phyloP scores from a whole-genome alignment of 306 rosid genomes.

The Abrus pulchellus region DNA sequence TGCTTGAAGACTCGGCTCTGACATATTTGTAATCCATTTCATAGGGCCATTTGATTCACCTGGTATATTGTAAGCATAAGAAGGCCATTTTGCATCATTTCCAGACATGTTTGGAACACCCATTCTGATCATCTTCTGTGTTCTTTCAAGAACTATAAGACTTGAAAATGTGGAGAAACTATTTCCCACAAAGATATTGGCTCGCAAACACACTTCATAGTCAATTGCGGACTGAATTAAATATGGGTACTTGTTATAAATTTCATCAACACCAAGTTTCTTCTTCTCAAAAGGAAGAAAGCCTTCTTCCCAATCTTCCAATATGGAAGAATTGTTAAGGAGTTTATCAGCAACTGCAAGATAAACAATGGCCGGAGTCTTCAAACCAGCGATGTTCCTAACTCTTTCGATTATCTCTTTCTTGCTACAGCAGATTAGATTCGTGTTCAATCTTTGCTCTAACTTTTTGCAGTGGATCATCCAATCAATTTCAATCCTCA shows the following conservation, averaged over 20 bases:
- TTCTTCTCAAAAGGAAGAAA: conserved; percentile 82
- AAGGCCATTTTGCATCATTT: conserved; percentile 74
- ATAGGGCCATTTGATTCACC: conserved; percentile 73
- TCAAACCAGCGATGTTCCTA: conserved; percentile 55
- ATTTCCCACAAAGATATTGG: conserved; percentile 89
- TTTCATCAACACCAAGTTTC: conserved; percentile 70
- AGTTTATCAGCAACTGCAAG: conserved; percentile 87
- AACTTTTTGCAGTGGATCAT: conserved; percentile 91
- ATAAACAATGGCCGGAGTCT: conserved; percentile 70
- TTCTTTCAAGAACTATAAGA: conserved; percentile 85
- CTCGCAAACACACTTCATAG: conserved; percentile 84
- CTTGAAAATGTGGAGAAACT: conserved; percentile 96
- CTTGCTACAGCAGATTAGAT: conserved; percentile 82
- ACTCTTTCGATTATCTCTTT: conserved; percentile 82
- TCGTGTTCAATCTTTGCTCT: conserved; percentile 72
- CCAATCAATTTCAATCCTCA: conserved; percentile 97
- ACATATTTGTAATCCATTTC: conserved; percentile 80
- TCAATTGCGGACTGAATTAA: conserved; percentile 91
- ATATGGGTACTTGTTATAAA: conserved; percentile 79
- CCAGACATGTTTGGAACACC: conserved; percentile 58
- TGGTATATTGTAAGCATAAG: conserved; percentile 78
- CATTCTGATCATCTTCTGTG: conserved; percentile 69
- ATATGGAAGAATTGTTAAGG: conserved; percentile 70
- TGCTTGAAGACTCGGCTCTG: conserved; percentile 73
- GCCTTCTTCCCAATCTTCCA: conserved; percentile 75